Evolutionary conservation across 768 basidiomycete genomes (phyloP).

Genomic region (Tricholoma flavovirens): DNA sequence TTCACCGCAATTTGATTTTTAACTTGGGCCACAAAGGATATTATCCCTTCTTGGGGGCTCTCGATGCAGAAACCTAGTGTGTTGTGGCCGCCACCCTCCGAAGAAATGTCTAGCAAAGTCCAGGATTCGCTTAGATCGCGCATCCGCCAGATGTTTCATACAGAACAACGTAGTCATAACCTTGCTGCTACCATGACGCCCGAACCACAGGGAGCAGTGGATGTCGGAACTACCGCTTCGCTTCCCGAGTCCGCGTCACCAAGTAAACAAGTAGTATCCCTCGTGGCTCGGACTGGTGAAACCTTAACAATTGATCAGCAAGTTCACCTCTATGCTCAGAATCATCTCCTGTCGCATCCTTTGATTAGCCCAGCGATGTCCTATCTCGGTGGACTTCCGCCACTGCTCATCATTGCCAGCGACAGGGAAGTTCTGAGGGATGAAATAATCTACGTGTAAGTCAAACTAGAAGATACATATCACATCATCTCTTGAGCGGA

Average conservation of each 20-base stretch:
- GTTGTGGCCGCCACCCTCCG: constrained; percentile 73
- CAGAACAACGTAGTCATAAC: constrained; percentile 19
- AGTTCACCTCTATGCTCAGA: constrained; percentile 83
- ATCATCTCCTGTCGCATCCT: constrained; percentile 71
- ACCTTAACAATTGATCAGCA: constrained; percentile 54
- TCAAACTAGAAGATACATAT: constrained; percentile 8
- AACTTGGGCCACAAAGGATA: constrained; percentile 45
- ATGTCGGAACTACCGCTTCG: constrained; percentile 44
- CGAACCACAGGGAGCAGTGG: constrained; percentile 26
- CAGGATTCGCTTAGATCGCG: constrained; percentile 55
- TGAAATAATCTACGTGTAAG: constrained; percentile 83
- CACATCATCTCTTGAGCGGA: neutral
- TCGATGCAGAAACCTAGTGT: constrained; percentile 75
- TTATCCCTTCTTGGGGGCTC: constrained; percentile 71
- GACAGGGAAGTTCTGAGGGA: constrained; percentile 91
- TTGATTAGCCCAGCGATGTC: constrained; percentile 75
- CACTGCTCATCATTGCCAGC: constrained; percentile 77
- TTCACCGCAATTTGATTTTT: neutral
- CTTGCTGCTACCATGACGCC: constrained; percentile 16
- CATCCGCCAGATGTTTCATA: constrained; percentile 50
- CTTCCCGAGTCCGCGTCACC: constrained; percentile 32
- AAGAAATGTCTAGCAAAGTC: constrained; percentile 52
- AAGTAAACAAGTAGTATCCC: constrained; percentile 38
- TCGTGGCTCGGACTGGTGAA: constrained; percentile 47
- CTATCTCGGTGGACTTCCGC: constrained; percentile 89